These are phyloP conservation scores for Fusarium oxysporum DNA, from an alignment of 2,329 filamentous ascomycete genomes.

Conservation along the genomic window DNA sequence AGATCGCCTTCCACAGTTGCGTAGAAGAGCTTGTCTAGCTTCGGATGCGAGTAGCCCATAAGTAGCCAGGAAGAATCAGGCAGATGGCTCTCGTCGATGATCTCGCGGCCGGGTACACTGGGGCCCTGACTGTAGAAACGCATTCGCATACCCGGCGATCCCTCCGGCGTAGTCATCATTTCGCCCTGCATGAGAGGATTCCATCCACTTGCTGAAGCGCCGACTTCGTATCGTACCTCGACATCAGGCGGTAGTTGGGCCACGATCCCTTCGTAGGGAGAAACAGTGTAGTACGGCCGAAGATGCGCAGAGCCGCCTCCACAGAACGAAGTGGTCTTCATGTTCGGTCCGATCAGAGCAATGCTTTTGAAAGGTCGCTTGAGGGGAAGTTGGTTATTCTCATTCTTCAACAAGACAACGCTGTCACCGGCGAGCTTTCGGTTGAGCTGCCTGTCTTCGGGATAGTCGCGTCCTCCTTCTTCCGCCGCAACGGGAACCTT, in stretches of 20 bases:
- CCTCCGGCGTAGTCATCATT: background rate
- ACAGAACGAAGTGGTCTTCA: background rate
- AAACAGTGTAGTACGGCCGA: slow-evolving; percentile 1
- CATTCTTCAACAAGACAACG: background rate
- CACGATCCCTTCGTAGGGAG: background rate
- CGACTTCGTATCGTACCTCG: background rate
- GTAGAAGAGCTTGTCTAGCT: background rate
- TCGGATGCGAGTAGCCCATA: background rate
- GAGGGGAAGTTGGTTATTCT: background rate
- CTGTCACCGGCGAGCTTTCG: background rate
- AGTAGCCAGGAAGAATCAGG: background rate
- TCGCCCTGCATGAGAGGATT: background rate
- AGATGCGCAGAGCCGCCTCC: background rate
- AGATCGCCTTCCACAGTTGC: background rate
- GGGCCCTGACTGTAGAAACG: background rate
- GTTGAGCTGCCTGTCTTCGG: background rate
- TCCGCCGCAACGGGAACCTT: background rate
- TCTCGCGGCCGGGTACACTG: background rate
- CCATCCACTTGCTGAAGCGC: background rate
- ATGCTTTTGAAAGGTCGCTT: background rate
- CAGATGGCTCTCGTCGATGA: background rate
- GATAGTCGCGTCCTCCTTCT: background rate
- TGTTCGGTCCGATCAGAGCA: background rate
- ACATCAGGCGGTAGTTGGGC: background rate
- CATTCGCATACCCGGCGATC: background rate